Base-by-base conservation (phyloP, 2,329 filamentous ascomycete genomes). In the Aspergillus alliaceus region DNA sequence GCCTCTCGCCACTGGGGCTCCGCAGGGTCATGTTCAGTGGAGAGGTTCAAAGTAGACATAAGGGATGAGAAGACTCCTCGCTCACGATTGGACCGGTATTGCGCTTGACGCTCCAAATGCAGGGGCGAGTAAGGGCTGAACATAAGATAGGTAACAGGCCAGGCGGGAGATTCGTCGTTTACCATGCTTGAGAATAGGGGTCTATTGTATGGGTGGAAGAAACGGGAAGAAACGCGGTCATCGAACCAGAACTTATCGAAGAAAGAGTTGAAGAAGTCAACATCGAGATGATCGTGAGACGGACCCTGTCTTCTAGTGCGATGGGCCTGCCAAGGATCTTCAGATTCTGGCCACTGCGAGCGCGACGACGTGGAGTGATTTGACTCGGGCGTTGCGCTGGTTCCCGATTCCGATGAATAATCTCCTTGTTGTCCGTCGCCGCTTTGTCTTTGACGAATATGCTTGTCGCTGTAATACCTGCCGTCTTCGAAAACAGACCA, bases 41-140 rank as follows among this genome's bases (percentile, higher is more conserved):
- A 69, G 35, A 39, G 56, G 27, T 64, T 64, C 32, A 74, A 58
- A 12, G 72, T 69, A 0, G 72, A 69, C 61, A 75, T 67, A 52
- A 75, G 63, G 7, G 72, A 75, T 2, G 70, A 71, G 11, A 75
- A 67, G 1, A 71, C 61, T 3, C 72, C 70, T 6, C 60, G 56
- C 9, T 70, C 72, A 6, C 62, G 59, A 12, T 63, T 60, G n/a
- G 62, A 57, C 12, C 64, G 63, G 48, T 67, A 65, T 24, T 70
- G 67, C 6, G 72, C 67, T 58, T 82, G 72, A n/a, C 74, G 70
- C 62, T 85, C 83, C 1, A 86, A 69, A 18, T 77, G 70, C n/a
- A 82, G 66, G 0, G 83, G 84, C 1, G 84, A 86, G 67, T 86
- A 86, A 0, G 77, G 73, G 59, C 76, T 82, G 39, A 76, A 74